A percentile compares a stretch with the other conserved stretches of the same genome.
Conservation (phyloP, 139 green algal genomes). For the Haematococcus lacustris region DNA sequence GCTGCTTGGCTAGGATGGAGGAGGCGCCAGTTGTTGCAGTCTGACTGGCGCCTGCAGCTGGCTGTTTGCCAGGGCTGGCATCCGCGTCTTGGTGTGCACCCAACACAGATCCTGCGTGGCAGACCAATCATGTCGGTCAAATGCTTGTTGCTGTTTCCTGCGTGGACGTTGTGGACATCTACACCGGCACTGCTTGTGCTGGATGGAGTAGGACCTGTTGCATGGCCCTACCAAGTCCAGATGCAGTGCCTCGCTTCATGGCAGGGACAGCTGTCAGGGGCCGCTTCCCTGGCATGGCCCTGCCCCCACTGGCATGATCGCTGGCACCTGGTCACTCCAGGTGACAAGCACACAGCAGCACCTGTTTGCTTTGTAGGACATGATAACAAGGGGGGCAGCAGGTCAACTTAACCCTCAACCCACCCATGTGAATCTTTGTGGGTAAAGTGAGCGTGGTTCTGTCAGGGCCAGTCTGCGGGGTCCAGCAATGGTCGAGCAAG, state of each 20-base stretch:
- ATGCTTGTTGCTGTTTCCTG: background rate
- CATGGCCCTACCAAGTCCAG: background rate
- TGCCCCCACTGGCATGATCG: too few relatives aligned
- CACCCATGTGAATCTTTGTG: too few relatives aligned
- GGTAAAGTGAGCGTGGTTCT: too few relatives aligned
- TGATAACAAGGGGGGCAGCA: too few relatives aligned
- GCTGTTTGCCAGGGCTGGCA: background rate
- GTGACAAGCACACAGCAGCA: too few relatives aligned
- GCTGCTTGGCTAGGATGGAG: background rate
- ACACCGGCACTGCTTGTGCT: background rate
- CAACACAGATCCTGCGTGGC: background rate
- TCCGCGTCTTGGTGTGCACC: background rate
- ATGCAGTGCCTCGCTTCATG: background rate
- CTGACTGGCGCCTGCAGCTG: background rate
- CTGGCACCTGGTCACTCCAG: too few relatives aligned
- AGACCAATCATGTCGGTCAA: too few relatives aligned
- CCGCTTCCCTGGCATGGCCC: background rate
- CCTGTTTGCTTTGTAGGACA: too few relatives aligned
- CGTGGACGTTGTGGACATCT: background rate
- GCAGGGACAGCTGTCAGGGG: conserved; percentile 9
- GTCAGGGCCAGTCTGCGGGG: too few relatives aligned
- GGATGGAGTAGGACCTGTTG: background rate
- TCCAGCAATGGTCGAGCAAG: too few relatives aligned
- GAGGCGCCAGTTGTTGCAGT: background rate
- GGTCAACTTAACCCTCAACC: too few relatives aligned